Evolutionary conservation across 2,329 filamentous ascomycete genomes (phyloP), one percentile per base, ranked within the genome.

Genomic region (Calonectria montana): DNA sequence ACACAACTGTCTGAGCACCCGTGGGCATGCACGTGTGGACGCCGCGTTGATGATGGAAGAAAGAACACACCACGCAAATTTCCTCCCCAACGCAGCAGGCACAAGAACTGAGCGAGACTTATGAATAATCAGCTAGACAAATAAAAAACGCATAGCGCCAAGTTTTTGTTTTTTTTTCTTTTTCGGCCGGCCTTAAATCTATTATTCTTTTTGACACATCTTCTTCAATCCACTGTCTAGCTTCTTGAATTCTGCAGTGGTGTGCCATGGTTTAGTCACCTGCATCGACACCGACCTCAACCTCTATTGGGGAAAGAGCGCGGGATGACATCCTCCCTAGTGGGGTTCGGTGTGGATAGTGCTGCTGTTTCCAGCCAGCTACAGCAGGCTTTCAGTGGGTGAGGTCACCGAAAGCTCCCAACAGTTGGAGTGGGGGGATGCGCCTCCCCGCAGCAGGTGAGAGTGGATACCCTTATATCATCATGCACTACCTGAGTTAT

Each of bases 251-350:
- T 35, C 31, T 35, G 31, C 31, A 35, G 31, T 35, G 31, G 31
- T 35, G 31, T 35, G 6, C 31, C 31, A 35, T 10, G 9, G 7
- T 12, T 35, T 35, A 3, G 31, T 35, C 31, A 35, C 31, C 31
- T 35, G 31, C 31, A 35, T 9, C 31, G 3, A 35, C 31, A 10
- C 21, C 18, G 50, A 37, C 50, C 31, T 65, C 45, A n/a, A 31
- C 23, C 35, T 41, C 25, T 23, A 29, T 55, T 29, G 47, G 53
- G 31, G 39, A 57, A 48, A 72, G 68, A 68, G 65, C 71, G 76
- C 71, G 73, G 75, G 76, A 76, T 78, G 75, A 63, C 70, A 78
- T 39, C 53, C 63, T 39, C 53, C 63, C 35, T 67, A 45, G 71
- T 72, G 75, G 75, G 71, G 74, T 71, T 64, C 41, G 12, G 50